Conservation (phyloP, 2,329 filamentous ascomycete genomes). For the Colletotrichum sp. region DNA sequence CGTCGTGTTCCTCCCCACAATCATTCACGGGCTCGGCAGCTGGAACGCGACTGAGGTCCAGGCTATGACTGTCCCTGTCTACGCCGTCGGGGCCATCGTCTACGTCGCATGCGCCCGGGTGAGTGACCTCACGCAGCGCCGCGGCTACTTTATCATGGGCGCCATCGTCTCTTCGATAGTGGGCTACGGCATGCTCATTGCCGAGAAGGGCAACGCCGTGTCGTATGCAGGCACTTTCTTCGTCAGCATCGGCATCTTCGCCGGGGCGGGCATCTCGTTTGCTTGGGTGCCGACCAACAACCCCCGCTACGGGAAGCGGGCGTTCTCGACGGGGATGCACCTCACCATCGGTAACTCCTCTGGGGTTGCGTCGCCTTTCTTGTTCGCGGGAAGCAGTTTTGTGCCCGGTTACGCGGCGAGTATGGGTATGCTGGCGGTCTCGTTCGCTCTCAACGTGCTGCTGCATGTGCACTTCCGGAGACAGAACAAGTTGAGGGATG, state of each 20-base stretch:
- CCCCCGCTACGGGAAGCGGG: slow-evolving; percentile 19
- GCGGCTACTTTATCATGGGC: slow-evolving; percentile 18
- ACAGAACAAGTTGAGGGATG: slow-evolving; percentile 38
- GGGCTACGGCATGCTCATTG: slow-evolving; percentile 6
- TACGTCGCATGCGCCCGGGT: slow-evolving; percentile 63
- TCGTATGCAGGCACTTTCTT: slow-evolving; percentile 53
- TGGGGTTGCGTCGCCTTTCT: slow-evolving; percentile 68
- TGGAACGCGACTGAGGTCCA: slow-evolving; percentile 65
- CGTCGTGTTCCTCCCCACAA: slow-evolving; percentile 40
- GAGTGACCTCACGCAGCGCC: slow-evolving; percentile 37
- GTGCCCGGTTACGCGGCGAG: slow-evolving; percentile 56
- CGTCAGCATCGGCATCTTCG: slow-evolving; percentile 40
- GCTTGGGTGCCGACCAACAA: slow-evolving; percentile 21
- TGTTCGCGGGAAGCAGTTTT: slow-evolving; percentile 49
- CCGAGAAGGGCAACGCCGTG: not conserved
- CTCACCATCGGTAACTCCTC: slow-evolving; percentile 34
- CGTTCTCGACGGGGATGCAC: slow-evolving; percentile 15
- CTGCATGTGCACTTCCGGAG: slow-evolving; percentile 33
- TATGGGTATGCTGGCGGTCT: slow-evolving; percentile 48
- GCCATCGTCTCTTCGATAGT: not conserved
- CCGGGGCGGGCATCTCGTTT: slow-evolving; percentile 1
- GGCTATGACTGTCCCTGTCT: slow-evolving; percentile 72
- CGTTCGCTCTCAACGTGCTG: slow-evolving; percentile 30
- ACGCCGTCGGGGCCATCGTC: slow-evolving; percentile 64
- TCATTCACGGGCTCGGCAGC: slow-evolving; percentile 65